These are phyloP conservation scores for Trichoderma koningiopsis DNA, from an alignment of 2,329 filamentous ascomycete species.

Conservation along the genomic window DNA sequence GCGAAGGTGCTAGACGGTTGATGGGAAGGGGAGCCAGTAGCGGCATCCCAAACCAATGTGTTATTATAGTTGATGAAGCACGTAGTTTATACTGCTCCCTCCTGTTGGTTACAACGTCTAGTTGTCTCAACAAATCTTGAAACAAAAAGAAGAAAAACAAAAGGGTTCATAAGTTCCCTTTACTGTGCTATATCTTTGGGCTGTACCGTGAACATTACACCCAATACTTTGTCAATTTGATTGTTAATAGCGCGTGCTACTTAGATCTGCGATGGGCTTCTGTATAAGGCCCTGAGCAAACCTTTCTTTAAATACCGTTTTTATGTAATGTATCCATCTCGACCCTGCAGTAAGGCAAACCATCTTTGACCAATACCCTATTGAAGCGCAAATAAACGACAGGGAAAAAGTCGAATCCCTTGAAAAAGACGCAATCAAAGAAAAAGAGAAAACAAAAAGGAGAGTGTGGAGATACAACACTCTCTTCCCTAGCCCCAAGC, in stretches of 20 bases:
- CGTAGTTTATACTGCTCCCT: slow-evolving; percentile 28
- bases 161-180: neutral
- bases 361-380: neutral
- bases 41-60: slow-evolving; percentile 36
- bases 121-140: slow-evolving; percentile 12
- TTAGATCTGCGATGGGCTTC: neutral
- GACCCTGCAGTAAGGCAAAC: neutral
- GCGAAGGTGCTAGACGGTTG: slow-evolving; percentile 32
- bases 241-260: slow-evolving; percentile 2
- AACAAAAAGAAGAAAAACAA: slow-evolving; percentile 9
- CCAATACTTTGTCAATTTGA: neutral
- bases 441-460: neutral
- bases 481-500: neutral
- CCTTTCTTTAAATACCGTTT: neutral
- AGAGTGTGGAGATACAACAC: neutral
- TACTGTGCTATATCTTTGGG: neutral
- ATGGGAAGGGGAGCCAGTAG: slow-evolving; percentile 34
- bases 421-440: neutral
- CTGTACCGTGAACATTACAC: neutral
- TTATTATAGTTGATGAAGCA: slow-evolving; percentile 36
- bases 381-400: neutral
- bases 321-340: slow-evolving; percentile 12
- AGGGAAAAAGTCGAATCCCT: neutral
- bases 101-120: neutral
- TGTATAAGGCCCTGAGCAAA: neutral